Evolutionary conservation across 768 basidiomycete genomes (phyloP), one percentile per base, ranked within the genome.

Genomic region (Tulasnella sp.): DNA sequence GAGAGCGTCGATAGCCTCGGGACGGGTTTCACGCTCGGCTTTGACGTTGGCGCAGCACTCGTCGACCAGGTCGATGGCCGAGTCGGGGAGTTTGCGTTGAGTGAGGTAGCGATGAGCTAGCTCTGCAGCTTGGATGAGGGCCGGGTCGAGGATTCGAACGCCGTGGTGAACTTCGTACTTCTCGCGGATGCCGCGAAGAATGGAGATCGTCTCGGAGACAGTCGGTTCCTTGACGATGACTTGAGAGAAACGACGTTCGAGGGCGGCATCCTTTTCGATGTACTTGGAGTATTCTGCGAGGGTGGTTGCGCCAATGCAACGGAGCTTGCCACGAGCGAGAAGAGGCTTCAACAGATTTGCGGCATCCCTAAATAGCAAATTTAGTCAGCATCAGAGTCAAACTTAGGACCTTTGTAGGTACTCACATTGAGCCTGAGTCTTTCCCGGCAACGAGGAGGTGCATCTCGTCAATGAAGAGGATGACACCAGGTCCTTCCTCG

Each of bases 101-200:
- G 78, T 79, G 44, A 99, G 88, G 84, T 98, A 99, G 48, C 97
- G 95, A 86, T 96, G 94, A 2, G 97, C 97, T 80, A 99, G 90
- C 20, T 93, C 93, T 0, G 96, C 96, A 12, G 97, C 97, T 16
- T 92, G 88, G 83, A 98, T 96, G 81, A 99, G 88, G 2, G 97
- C 93, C 11, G 92, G 91, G 83, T 99, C 97, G 81, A 92, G 88
- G 82, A 99, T 96, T 78, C 93, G 89, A 69, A 98, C 96, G 82
- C 95, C 95, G 81, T 96, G 95, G 83, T 95, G 93, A 0, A 97
- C 95, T 85, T 95, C 94, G 85, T 98, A 98, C 85, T 96, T 96
- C 84, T 97, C 96, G 64, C 94, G 89, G 85, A 98, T 96, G 80
- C 97, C 97, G 82, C 97, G 93, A 50, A 99, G 89, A 82, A 98